Evolutionary conservation across 2,329 filamentous ascomycete genomes (phyloP).

Genomic region (Colletotrichum chrysophilum): DNA sequence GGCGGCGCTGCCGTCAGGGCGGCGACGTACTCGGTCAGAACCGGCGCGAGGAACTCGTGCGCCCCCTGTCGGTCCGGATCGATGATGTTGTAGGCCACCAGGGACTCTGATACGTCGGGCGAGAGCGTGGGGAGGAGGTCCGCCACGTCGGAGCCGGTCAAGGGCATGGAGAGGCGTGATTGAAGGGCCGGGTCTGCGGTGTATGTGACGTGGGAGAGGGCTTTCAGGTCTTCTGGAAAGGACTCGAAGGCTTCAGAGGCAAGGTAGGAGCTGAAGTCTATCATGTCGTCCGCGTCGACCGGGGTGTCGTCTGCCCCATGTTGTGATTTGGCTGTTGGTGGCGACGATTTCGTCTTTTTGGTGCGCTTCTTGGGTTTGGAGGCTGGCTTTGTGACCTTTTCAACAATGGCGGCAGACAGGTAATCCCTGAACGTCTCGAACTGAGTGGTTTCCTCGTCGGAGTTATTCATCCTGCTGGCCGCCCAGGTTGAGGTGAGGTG

Average conservation of each 20-base stretch:
- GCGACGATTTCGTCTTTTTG: slow-evolving; percentile 27
- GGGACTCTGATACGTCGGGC: slow-evolving; percentile 67
- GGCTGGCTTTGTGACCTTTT: slow-evolving; percentile 53
- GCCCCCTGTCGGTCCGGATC: slow-evolving; percentile 36
- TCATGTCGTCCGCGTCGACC: slow-evolving; percentile 67
- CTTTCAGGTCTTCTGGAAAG: slow-evolving; percentile 66
- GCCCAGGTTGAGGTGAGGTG: neutral
- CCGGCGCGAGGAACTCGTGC: slow-evolving; percentile 64
- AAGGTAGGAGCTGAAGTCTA: slow-evolving; percentile 84
- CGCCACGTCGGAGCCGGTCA: slow-evolving; percentile 56
- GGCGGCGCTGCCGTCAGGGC: slow-evolving; percentile 67
- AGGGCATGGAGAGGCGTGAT: slow-evolving; percentile 60
- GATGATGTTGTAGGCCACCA: slow-evolving; percentile 71
- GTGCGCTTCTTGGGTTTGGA: slow-evolving; percentile 52
- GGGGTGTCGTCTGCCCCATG: neutral
- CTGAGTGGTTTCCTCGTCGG: slow-evolving; percentile 7
- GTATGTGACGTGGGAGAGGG: slow-evolving; percentile 64
- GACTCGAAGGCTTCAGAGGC: slow-evolving; percentile 70
- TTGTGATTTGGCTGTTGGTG: neutral
- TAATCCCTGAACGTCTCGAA: slow-evolving; percentile 73
- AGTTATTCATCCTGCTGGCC: slow-evolving; percentile 51
- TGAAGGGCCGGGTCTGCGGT: slow-evolving; percentile 54
- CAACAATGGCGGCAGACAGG: slow-evolving; percentile 72
- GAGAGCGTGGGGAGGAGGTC: slow-evolving; percentile 60
- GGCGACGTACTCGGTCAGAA: slow-evolving; percentile 67